Base-by-base conservation (phyloP, 768 basidiomycete genomes). In the Tricholoma saponaceum region DNA sequence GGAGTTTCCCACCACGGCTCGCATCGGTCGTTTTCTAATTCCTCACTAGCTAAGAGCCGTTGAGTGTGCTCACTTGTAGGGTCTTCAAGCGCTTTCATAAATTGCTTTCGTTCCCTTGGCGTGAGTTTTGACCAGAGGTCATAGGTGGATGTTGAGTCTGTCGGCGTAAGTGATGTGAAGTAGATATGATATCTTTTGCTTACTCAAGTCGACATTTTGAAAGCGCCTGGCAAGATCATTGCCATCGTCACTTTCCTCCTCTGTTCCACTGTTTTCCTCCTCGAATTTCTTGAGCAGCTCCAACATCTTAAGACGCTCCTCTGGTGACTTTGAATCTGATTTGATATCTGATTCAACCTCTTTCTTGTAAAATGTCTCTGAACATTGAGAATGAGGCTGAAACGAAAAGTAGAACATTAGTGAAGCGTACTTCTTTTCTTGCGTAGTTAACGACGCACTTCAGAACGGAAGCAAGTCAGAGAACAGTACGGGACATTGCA, bases 401-500 rank as follows among this genome's bases (percentile, higher is more conserved):
- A 47, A 52, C 37, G 26, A 30, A 51, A 16, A 18, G 25, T 55
- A 43, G 44, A 8, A 35, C 51, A 46, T 53, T 37, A 55, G 51
- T 22, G 22, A 46, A 52, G 39, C 33, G 33, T 53, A 54, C 52
- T 54, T 60, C n/a, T n/a, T n/a, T n/a, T n/a, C n/a, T 23, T 26
- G 32, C 33, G 58, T 52, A 47, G 16, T 52, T 51, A 43, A 55
- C 56, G 26, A 68, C 80, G 59, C 70, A 88, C 89, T 71, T 83
- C 75, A 26, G 87, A 87, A 44, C 86, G 83, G 73, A 91, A 95
- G 71, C 92, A 95, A 10, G 75, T 73, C 28, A 93, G 69, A 25
- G 89, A 89, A 72, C 92, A 95, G 64, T 94, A 94, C 0, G 81
- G 80, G 25, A 87, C 73, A 65, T 93, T 93, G 73, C 92, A 95